These are phyloP conservation scores for Penicillium nucicola DNA, from an alignment of 495 filamentous ascomycete species.

Conservation along the genomic window DNA sequence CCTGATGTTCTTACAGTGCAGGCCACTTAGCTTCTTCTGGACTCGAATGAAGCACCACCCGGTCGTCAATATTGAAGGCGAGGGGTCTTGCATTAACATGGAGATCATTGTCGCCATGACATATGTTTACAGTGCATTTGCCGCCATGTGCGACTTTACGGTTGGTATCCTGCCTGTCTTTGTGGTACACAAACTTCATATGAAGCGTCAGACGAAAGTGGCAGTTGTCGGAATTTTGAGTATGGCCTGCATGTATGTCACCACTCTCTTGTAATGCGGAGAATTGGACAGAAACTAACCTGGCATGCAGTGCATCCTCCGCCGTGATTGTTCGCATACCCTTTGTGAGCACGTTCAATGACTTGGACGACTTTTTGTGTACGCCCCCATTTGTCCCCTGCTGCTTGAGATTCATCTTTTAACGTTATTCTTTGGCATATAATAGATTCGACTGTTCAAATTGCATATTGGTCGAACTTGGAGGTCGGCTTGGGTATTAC, in stretches of 20 bases:
- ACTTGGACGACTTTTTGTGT: slow-evolving; percentile 38
- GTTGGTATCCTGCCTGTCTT: slow-evolving; percentile 41
- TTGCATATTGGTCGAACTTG: slow-evolving; percentile 44
- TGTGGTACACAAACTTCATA: slow-evolving; percentile 32
- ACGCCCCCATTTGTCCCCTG: slow-evolving; percentile 2
- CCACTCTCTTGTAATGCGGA: background rate
- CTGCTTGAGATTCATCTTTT: background rate
- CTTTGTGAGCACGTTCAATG: slow-evolving; percentile 34
- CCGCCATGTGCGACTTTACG: slow-evolving; percentile 41
- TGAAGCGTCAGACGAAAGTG: slow-evolving; percentile 35
- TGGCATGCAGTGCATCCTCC: slow-evolving; percentile 29
- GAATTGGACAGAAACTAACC: background rate
- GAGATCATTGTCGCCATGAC: slow-evolving; percentile 38
- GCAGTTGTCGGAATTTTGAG: slow-evolving; percentile 39
- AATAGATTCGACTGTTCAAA: slow-evolving; percentile 38
- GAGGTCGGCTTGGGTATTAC: slow-evolving; percentile 46
- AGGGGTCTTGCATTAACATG: slow-evolving; percentile 37
- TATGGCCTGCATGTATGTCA: slow-evolving; percentile 43
- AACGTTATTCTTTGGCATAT: too few relatives aligned
- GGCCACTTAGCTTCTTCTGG: slow-evolving; percentile 42
- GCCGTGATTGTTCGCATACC: slow-evolving; percentile 42
- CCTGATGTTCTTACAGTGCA: slow-evolving; percentile 42
- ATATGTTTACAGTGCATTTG: slow-evolving; percentile 41
- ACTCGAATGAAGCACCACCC: slow-evolving; percentile 25
- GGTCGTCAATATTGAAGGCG: slow-evolving; percentile 4